phyloP scores from a whole-genome alignment of 2,329 filamentous ascomycete genomes.

The Bipolaris sorokiniana region DNA sequence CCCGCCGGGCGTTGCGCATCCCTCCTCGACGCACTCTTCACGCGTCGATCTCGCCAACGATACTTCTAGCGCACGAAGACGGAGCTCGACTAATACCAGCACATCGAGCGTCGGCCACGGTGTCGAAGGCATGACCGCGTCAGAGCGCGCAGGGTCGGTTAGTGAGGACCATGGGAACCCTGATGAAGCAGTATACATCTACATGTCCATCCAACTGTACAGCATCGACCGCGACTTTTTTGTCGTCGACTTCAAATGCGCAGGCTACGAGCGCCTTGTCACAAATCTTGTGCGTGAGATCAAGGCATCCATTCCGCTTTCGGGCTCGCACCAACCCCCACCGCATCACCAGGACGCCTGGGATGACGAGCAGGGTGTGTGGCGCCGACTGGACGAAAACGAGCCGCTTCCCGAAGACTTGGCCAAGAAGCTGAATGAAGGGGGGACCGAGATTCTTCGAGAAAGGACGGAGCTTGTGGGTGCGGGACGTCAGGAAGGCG shows the following conservation, averaged over 20 bases:
- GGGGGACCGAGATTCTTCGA: slow-evolving; percentile 45
- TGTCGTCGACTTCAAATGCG: slow-evolving; percentile 98
- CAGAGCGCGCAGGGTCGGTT: slow-evolving; percentile 22
- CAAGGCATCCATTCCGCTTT: slow-evolving; percentile 32
- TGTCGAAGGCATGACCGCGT: slow-evolving; percentile 34
- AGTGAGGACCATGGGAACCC: slow-evolving; percentile 47
- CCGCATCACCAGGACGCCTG: slow-evolving; percentile 38
- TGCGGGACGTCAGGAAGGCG: slow-evolving; percentile 65
- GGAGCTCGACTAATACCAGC: slow-evolving; percentile 44
- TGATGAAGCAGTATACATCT: slow-evolving; percentile 81
- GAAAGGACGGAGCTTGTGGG: slow-evolving; percentile 53
- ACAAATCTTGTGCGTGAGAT: slow-evolving; percentile 51
- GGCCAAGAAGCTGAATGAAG: slow-evolving; percentile 35
- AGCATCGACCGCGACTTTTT: slow-evolving; percentile 86
- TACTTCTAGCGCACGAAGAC: slow-evolving; percentile 30
- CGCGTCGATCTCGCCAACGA: slow-evolving; percentile 54
- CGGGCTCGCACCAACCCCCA: slow-evolving; percentile 24
- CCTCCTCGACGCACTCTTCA: slow-evolving; percentile 57
- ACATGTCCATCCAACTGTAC: slow-evolving; percentile 78
- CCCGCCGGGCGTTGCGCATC: slow-evolving; percentile 57
- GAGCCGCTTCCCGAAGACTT: slow-evolving; percentile 41
- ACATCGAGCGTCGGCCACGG: slow-evolving; percentile 35
- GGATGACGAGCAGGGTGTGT: slow-evolving; percentile 45
- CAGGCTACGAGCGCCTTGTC: slow-evolving; percentile 90
- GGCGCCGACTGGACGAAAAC: slow-evolving; percentile 42